Evolutionary conservation across 2,329 filamentous ascomycete species (phyloP).

Genomic region (Colletotrichum musae): DNA sequence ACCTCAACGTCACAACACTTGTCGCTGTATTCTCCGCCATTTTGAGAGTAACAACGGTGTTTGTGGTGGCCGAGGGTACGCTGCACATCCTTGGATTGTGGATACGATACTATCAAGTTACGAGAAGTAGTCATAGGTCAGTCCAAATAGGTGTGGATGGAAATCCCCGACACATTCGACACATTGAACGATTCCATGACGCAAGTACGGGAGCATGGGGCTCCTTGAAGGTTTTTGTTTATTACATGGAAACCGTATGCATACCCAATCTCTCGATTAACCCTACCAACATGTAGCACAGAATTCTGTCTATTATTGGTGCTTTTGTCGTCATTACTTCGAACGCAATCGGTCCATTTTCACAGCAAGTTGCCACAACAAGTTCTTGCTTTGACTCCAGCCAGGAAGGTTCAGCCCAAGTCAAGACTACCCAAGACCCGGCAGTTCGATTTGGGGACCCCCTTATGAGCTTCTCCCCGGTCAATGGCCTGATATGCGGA

Average conservation of each 20-base stretch:
- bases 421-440: too few species aligned
- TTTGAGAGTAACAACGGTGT: neutral
- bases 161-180: neutral
- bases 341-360: neutral
- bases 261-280: neutral
- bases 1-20: neutral
- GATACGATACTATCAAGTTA: neutral
- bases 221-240: neutral
- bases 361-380: neutral
- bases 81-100: too few species aligned
- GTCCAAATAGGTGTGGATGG: neutral
- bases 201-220: neutral
- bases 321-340: neutral
- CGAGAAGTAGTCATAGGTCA: neutral
- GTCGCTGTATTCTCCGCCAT: neutral
- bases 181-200: neutral
- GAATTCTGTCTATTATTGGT: neutral
- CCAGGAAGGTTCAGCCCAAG: too few species aligned
- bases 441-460: too few species aligned
- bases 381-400: neutral
- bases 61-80: neutral
- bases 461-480: neutral
- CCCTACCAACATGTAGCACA: neutral
- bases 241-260: slow-evolving; percentile 1
- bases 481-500: neutral